Conservation (phyloP, 768 basidiomycete species). For the Chalciporus chontae region DNA sequence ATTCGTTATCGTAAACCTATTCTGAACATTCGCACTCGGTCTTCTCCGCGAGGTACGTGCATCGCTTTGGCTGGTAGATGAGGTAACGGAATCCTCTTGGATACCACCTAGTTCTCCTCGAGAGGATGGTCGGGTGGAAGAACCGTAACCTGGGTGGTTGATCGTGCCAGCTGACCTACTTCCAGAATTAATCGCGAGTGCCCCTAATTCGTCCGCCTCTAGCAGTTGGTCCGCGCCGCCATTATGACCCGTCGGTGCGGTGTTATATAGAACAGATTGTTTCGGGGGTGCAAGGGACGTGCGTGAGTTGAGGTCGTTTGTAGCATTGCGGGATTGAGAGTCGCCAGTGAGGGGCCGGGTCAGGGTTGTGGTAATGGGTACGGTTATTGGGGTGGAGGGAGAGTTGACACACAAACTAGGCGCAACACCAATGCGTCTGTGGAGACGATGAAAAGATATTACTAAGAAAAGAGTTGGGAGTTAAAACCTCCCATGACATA, state of each 20-base stretch:
- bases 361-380: conserved; percentile 24
- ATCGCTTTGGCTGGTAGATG: background rate
- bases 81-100: conserved; percentile 14
- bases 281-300: conserved; percentile 10
- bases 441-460: background rate
- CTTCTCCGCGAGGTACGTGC: conserved; percentile 26
- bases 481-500: conserved; percentile 8
- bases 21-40: conserved; percentile 29
- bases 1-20: conserved; percentile 43
- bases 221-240: conserved; percentile 10
- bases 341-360: conserved; percentile 23
- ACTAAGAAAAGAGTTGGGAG: background rate
- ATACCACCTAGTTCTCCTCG: conserved; percentile 22
- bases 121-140: conserved; percentile 12
- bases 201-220: conserved; percentile 23
- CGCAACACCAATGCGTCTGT: conserved; percentile 48
- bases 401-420: conserved; percentile 35
- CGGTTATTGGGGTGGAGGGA: conserved; percentile 25
- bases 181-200: conserved; percentile 10
- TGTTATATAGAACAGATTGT: conserved; percentile 27
- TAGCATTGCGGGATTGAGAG: conserved; percentile 10
- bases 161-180: conserved; percentile 15
- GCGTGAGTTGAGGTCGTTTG: conserved; percentile 9
- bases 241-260: conserved; percentile 24
- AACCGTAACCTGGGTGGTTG: conserved; percentile 28